These are phyloP conservation scores for Ammopiptanthus mongolicus DNA, from an alignment of 306 rosid genomes.

Conservation along the genomic window DNA sequence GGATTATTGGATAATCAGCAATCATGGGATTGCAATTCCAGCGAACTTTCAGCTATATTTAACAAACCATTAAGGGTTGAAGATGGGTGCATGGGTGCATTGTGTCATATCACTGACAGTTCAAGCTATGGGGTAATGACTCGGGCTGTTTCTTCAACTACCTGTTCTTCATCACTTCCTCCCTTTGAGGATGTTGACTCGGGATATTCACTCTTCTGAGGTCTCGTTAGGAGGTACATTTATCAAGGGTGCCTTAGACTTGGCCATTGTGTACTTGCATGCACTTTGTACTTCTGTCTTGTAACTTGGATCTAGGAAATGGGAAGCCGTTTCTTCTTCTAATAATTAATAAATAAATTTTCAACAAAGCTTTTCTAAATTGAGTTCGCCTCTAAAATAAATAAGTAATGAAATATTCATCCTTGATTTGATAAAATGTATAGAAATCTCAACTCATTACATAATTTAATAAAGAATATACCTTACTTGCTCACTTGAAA, in stretches of 20 bases:
- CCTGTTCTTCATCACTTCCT: conserved; percentile 47
- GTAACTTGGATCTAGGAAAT: conserved; percentile 20
- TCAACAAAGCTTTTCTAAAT: no score
- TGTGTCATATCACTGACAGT: conserved; percentile 38
- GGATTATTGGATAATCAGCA: conserved; percentile 46
- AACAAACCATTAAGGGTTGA: conserved; percentile 38
- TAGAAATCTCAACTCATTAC: no score
- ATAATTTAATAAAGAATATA: no score
- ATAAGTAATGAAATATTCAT: no score
- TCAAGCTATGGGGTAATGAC: conserved; percentile 32
- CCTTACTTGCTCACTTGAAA: no score
- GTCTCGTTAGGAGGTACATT: background rate
- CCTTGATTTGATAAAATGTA: no score
- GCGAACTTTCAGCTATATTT: conserved; percentile 61
- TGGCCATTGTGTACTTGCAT: conserved; percentile 21
- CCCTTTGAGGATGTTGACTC: conserved; percentile 62
- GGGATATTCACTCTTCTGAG: conserved; percentile 50
- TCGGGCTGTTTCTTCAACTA: conserved; percentile 41
- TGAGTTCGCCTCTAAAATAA: no score
- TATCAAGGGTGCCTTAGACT: background rate
- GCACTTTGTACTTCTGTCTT: conserved; percentile 12
- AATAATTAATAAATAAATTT: background rate
- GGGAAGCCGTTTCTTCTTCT: conserved; percentile 2
- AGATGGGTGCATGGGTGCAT: conserved; percentile 45
- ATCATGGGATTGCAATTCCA: conserved; percentile 42